Evolutionary conservation across 352 stramenopile genomes (phyloP).

Genomic region (Phytophthora rubi): DNA sequence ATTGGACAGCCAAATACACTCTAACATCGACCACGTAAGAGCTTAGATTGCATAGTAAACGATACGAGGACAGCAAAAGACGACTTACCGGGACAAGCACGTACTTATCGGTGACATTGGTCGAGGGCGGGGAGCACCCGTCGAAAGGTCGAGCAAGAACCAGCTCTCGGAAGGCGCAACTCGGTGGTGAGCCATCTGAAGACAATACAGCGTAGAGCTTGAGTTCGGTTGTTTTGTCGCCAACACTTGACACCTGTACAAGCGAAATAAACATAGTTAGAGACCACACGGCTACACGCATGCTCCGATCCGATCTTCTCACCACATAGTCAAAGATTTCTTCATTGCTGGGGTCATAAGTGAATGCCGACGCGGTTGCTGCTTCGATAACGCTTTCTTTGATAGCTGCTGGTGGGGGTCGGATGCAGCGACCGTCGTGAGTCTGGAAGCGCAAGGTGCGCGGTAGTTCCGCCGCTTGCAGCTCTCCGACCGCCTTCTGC

Average conservation of each 20-base stretch:
- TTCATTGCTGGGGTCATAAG: conserved; percentile 20
- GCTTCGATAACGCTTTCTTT: conserved; percentile 29
- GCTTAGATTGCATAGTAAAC: not conserved
- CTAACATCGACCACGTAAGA: conserved; percentile 18
- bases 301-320: not conserved
- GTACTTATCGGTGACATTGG: conserved; percentile 59
- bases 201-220: conserved; percentile 68
- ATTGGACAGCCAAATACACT: conserved; percentile 56
- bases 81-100: conserved; percentile 60
- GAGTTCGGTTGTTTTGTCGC: conserved; percentile 48
- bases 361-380: conserved; percentile 18
- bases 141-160: conserved; percentile 60
- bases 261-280: conserved; percentile 1
- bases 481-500: conserved; percentile 42
- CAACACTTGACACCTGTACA: conserved; percentile 51
- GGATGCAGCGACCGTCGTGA: conserved; percentile 53
- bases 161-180: conserved; percentile 61
- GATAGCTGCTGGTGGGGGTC: conserved; percentile 9
- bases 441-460: conserved; percentile 69
- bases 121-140: conserved; percentile 54
- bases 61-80: not conserved
- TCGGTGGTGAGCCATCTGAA: conserved; percentile 55
- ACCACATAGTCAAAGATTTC: conserved; percentile 63
- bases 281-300: not conserved
- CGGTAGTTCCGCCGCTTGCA: conserved; percentile 48